Evolutionary conservation across 139 green algal species (phyloP).

Genomic region (Volvox reticuliferus): DNA sequence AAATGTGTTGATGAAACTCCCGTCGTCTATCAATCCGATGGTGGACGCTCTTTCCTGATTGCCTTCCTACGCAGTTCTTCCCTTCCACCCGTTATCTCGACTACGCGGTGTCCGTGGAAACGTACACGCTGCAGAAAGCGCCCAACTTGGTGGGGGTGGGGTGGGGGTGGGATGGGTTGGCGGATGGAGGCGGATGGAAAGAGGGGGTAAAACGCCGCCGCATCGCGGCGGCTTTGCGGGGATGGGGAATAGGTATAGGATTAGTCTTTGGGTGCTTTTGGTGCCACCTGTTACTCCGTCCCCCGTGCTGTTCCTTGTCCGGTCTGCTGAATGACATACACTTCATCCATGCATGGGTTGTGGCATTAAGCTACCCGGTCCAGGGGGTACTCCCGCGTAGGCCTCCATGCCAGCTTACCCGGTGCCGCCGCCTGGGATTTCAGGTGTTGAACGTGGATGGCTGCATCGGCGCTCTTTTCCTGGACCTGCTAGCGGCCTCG

Average conservation of each 20-base stretch:
- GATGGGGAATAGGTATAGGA: too few species aligned
- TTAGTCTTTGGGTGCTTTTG: too few species aligned
- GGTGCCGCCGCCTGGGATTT: too few species aligned
- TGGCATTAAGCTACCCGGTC: too few species aligned
- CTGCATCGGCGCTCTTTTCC: conserved; percentile 94
- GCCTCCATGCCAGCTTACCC: too few species aligned
- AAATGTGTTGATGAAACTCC: neutral
- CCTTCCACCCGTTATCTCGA: conserved; percentile 91
- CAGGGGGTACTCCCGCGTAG: too few species aligned
- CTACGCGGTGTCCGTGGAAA: conserved; percentile 91
- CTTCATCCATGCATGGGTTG: too few species aligned
- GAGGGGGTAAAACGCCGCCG: neutral
- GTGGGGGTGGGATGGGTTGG: neutral
- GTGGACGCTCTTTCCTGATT: neutral
- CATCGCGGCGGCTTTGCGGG: too few species aligned
- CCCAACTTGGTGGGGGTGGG: conserved; percentile 81
- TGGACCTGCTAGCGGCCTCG: conserved; percentile 89
- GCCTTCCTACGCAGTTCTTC: conserved; percentile 78
- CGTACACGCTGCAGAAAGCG: conserved; percentile 93
- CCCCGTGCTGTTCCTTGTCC: too few species aligned
- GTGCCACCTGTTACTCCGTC: too few species aligned
- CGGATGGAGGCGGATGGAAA: neutral
- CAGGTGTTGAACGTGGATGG: conserved; percentile 89
- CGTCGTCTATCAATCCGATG: neutral
- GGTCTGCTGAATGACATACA: too few species aligned